phyloP scores from a whole-genome alignment of 23 red algal species.

The Rhodosorus marinus region DNA sequence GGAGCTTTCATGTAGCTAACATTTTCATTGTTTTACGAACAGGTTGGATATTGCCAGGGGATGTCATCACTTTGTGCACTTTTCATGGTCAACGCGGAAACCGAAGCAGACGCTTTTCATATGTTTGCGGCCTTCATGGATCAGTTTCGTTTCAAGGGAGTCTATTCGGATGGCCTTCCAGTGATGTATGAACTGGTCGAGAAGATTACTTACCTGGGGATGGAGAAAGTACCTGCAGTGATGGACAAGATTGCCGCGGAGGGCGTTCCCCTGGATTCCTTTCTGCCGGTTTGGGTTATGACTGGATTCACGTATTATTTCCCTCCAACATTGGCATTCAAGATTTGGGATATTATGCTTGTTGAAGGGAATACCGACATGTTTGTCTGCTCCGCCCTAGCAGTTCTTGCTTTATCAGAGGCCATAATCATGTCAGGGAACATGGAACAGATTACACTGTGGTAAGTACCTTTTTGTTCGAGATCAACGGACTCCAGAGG shows the following conservation, averaged over 20 bases:
- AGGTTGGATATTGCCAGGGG: conserved; percentile 95
- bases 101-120: conserved; percentile 60
- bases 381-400: conserved; percentile 50
- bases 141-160: conserved; percentile 56
- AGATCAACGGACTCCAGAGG: no score
- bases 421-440: no score
- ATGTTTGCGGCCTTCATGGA: conserved; percentile 88
- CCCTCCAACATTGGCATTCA: conserved; percentile 48
- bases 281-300: conserved; percentile 69
- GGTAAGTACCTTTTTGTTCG: no score
- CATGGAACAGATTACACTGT: no score
- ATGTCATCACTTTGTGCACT: conserved; percentile 82
- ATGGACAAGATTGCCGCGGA: conserved; percentile 22
- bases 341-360: conserved; percentile 85
- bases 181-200: conserved; percentile 49
- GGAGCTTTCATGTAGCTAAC: no score
- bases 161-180: conserved; percentile 67
- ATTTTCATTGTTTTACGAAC: no score
- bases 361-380: conserved; percentile 46
- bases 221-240: conserved; percentile 48
- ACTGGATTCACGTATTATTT: conserved; percentile 83
- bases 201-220: conserved; percentile 42
- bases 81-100: conserved; percentile 48
- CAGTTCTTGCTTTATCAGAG: no score
- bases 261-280: conserved; percentile 47